These are phyloP conservation scores for Annulohypoxylon truncatum DNA, from an alignment of 2,329 filamentous ascomycete genomes.

Conservation along the genomic window DNA sequence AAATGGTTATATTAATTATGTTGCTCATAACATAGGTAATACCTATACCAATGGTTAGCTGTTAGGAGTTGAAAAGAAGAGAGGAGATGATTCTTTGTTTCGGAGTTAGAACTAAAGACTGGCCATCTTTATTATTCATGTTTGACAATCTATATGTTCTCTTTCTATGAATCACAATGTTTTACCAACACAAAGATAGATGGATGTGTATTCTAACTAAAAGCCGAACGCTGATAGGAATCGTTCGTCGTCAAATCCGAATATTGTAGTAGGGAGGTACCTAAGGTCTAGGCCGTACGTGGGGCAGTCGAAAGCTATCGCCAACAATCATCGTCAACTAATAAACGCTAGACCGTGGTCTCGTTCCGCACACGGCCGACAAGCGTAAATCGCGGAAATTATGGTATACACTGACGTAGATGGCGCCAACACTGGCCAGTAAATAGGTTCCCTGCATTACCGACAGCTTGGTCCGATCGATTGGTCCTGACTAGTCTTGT, in stretches of 20 bases:
- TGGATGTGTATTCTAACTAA: too few relatives aligned
- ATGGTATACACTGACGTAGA: constrained; percentile 3
- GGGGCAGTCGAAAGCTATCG: constrained; percentile 16
- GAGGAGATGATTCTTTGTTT: neutral
- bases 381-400: constrained; percentile 19
- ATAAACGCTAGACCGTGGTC: constrained; percentile 7
- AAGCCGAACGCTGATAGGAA: constrained; percentile 11
- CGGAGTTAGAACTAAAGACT: neutral
- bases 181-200: too few relatives aligned
- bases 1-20: neutral
- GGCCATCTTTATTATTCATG: neutral
- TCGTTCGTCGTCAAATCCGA: neutral
- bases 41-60: neutral
- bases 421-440: constrained; percentile 10
- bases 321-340: constrained; percentile 12
- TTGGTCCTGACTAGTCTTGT: constrained; percentile 28
- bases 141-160: neutral
- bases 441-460: neutral
- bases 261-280: too few relatives aligned
- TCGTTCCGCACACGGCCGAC: constrained; percentile 7
- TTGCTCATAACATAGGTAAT: neutral
- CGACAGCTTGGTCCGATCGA: constrained; percentile 1
- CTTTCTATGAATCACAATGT: neutral
- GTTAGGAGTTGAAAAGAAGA: neutral
- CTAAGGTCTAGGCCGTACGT: constrained; percentile 4